A percentile compares a stretch with the other conserved stretches of the same genome.
Conservation (phyloP, 306 rosid species). For the Cicer chorassanicum region DNA sequence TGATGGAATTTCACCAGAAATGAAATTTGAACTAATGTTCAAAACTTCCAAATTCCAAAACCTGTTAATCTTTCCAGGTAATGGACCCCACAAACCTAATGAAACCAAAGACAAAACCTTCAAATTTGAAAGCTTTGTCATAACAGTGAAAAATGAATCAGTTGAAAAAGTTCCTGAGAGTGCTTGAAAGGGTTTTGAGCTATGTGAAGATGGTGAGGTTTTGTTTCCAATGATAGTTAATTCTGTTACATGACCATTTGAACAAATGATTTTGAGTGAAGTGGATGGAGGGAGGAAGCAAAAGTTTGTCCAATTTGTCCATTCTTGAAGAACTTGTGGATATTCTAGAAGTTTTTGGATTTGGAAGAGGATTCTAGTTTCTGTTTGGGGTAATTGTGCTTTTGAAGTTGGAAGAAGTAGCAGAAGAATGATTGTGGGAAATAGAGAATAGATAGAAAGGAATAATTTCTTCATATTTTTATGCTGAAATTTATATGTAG, state of each 20-base stretch:
- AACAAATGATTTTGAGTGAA: constrained; percentile 71
- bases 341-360: constrained; percentile 76
- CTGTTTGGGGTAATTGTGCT: constrained; percentile 62
- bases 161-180: constrained; percentile 73
- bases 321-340: constrained; percentile 71
- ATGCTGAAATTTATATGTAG: constrained; percentile 25
- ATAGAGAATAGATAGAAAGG: constrained; percentile 48
- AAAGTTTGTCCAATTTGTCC: constrained; percentile 85
- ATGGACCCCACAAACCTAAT: constrained; percentile 88
- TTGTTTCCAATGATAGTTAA: constrained; percentile 69
- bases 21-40: constrained; percentile 79
- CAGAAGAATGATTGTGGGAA: constrained; percentile 49
- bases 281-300: constrained; percentile 76
- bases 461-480: constrained; percentile 57
- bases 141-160: constrained; percentile 71
- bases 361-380: constrained; percentile 67
- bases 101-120: constrained; percentile 66
- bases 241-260: constrained; percentile 62
- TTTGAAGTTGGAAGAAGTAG: constrained; percentile 52
- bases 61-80: constrained; percentile 74
- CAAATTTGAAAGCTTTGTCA: constrained; percentile 82
- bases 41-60: constrained; percentile 65
- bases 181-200: constrained; percentile 45
- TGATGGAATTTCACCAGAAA: constrained; percentile 67
- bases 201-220: constrained; percentile 53